These are phyloP conservation scores for Corynespora cassiicola DNA, from an alignment of 2,329 filamentous ascomycete genomes.

Conservation along the genomic window DNA sequence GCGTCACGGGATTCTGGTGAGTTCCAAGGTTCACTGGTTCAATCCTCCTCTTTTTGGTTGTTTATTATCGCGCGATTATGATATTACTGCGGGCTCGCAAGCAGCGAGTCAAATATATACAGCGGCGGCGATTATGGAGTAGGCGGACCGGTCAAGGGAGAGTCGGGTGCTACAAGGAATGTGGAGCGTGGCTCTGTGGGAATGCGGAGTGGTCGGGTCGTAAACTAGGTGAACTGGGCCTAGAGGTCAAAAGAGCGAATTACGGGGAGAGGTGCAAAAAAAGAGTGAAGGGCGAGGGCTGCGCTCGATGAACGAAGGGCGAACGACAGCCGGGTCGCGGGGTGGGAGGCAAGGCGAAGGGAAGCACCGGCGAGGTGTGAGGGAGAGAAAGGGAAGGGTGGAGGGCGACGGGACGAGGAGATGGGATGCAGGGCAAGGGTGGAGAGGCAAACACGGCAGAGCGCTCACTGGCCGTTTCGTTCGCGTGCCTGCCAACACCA, in stretches of 20 bases:
- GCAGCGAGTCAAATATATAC: constrained; percentile 28
- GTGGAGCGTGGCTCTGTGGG: constrained; percentile 28
- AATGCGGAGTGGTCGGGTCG: constrained; percentile 28
- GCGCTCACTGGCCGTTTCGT: constrained; percentile 15
- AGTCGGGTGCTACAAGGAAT: constrained; percentile 35
- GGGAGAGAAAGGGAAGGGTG: constrained; percentile 21
- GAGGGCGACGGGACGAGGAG: constrained; percentile 15
- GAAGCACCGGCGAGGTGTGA: constrained; percentile 14
- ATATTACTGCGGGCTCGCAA: constrained; percentile 25
- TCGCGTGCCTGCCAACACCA: constrained; percentile 12
- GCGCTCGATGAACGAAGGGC: constrained; percentile 46
- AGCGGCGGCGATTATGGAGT: constrained; percentile 13
- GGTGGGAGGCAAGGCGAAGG: constrained; percentile 23
- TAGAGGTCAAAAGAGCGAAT: constrained; percentile 42
- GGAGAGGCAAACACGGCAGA: constrained; percentile 26
- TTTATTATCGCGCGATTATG: constrained; percentile 25
- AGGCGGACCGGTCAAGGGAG: constrained; percentile 36
- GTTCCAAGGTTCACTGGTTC: constrained; percentile 3
- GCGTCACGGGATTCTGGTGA: constrained; percentile 1
- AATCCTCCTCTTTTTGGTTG: constrained; percentile 16
- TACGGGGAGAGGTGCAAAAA: constrained; percentile 25
- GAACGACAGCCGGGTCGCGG: constrained; percentile 48
- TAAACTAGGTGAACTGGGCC: constrained; percentile 37
- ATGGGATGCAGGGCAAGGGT: constrained; percentile 8
- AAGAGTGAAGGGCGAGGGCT: constrained; percentile 44